Evolutionary conservation across 192 early-diverging fungal species (phyloP).

Genomic region (Coemansia sp.): DNA sequence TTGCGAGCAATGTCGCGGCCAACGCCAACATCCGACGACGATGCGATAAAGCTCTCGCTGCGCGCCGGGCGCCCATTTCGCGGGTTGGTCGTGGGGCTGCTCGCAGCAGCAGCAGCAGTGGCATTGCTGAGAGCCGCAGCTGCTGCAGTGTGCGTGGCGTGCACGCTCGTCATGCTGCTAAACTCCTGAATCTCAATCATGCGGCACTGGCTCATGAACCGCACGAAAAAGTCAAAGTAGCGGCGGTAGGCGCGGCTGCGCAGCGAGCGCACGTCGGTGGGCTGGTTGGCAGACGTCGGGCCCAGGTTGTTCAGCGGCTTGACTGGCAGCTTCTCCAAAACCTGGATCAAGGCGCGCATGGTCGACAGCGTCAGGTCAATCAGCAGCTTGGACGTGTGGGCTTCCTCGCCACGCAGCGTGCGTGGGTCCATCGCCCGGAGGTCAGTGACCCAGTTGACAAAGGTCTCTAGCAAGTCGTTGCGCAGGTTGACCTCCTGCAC

Average conservation of each 20-base stretch:
- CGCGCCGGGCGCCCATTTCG: conserved; percentile 20
- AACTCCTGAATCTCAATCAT: conserved; percentile 55
- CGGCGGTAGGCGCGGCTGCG: conserved; percentile 47
- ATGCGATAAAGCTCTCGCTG: conserved; percentile 52
- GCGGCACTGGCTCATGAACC: conserved; percentile 55
- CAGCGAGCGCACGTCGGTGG: conserved; percentile 42
- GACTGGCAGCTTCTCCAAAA: conserved; percentile 50
- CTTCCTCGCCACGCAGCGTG: conserved; percentile 39
- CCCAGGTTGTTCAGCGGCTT: conserved; percentile 37
- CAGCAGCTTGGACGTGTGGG: conserved; percentile 41
- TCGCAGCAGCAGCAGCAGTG: background rate
- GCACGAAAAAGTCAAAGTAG: conserved; percentile 56
- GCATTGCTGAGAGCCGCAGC: conserved; percentile 2
- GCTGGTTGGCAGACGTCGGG: conserved; percentile 17
- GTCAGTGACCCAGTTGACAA: conserved; percentile 54
- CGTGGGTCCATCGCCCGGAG: conserved; percentile 53
- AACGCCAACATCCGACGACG: conserved; percentile 40
- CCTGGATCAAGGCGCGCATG: conserved; percentile 45
- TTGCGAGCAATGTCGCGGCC: conserved; percentile 53
- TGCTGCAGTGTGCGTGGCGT: conserved; percentile 40
- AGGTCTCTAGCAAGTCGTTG: conserved; percentile 50
- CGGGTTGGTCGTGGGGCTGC: background rate
- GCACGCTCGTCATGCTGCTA: conserved; percentile 53
- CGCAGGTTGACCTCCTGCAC: conserved; percentile 52
- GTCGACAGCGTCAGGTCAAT: conserved; percentile 41